These are phyloP conservation scores for Tetradesmus lagerheimii DNA, from an alignment of 139 green algal species.

Conservation along the genomic window DNA sequence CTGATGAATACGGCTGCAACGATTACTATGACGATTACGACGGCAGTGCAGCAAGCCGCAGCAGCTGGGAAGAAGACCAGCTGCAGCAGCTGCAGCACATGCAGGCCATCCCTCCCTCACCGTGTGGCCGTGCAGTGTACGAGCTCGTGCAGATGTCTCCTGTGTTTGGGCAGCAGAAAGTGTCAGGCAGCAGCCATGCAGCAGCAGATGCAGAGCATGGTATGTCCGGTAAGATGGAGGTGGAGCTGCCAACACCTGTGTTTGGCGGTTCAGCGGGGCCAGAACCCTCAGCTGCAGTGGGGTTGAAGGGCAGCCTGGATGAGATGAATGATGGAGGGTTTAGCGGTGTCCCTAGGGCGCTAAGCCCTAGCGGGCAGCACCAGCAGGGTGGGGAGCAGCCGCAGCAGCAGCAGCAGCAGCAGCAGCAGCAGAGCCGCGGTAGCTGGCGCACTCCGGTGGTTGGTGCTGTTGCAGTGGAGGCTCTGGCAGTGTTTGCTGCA, in stretches of 20 bases:
- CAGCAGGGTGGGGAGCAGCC: neutral
- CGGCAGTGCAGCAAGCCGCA: neutral
- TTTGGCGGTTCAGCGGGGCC: neutral
- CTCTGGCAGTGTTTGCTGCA: neutral
- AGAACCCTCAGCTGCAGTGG: neutral
- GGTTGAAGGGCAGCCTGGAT: neutral
- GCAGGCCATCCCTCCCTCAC: neutral
- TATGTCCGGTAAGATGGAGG: neutral
- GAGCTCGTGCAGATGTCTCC: neutral
- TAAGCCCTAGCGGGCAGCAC: neutral
- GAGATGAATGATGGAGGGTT: neutral
- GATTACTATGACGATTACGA: neutral
- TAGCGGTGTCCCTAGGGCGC: neutral
- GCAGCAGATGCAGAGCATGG: conserved; percentile 31
- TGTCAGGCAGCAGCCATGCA: conserved; percentile 26
- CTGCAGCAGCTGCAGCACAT: conserved; percentile 2
- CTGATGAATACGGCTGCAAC: neutral
- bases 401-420: neutral
- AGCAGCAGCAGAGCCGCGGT: neutral
- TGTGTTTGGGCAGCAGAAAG: neutral
- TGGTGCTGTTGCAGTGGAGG: conserved; percentile 12
- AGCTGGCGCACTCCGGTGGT: neutral
- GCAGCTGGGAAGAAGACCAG: neutral
- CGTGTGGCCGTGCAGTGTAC: neutral
- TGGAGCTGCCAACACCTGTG: conserved; percentile 22